Evolutionary conservation across 2,329 filamentous ascomycete genomes (phyloP).

Genomic region (Salinomyces thailandicus): DNA sequence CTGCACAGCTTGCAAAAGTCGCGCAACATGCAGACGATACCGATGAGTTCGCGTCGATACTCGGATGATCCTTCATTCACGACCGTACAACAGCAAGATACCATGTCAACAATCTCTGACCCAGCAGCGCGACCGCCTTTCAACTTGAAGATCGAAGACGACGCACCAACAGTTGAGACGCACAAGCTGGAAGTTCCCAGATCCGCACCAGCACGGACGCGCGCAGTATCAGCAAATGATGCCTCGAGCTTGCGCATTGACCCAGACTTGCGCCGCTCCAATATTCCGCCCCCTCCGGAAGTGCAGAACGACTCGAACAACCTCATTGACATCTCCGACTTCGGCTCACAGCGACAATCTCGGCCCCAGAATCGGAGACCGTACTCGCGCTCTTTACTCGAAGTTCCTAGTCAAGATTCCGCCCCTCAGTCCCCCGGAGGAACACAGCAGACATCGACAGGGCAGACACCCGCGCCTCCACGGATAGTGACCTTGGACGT

Average conservation of each 20-base stretch:
- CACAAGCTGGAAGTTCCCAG: slow-evolving; percentile 19
- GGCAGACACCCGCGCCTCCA: slow-evolving; percentile 5
- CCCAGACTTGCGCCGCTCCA: slow-evolving; percentile 16
- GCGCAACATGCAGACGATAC: slow-evolving; percentile 60
- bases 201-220: slow-evolving; percentile 22
- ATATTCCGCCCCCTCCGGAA: background rate
- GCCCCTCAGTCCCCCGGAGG: slow-evolving; percentile 4
- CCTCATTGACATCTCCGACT: slow-evolving; percentile 1
- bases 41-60: slow-evolving; percentile 58
- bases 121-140: slow-evolving; percentile 29
- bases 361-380: background rate
- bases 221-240: slow-evolving; percentile 53
- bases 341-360: background rate
- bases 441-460: slow-evolving; percentile 1
- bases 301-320: background rate
- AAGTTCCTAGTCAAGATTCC: slow-evolving; percentile 2
- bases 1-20: slow-evolving; percentile 77
- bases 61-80: slow-evolving; percentile 51
- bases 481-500: slow-evolving; percentile 1
- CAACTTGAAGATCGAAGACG: slow-evolving; percentile 5
- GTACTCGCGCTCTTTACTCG: slow-evolving; percentile 1
- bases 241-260: slow-evolving; percentile 39
- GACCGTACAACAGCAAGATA: slow-evolving; percentile 37
- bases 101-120: slow-evolving; percentile 39
- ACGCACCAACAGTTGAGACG: slow-evolving; percentile 6